Conservation (phyloP, 2,329 filamentous ascomycete species). For the Fusarium solani-melongenae region DNA sequence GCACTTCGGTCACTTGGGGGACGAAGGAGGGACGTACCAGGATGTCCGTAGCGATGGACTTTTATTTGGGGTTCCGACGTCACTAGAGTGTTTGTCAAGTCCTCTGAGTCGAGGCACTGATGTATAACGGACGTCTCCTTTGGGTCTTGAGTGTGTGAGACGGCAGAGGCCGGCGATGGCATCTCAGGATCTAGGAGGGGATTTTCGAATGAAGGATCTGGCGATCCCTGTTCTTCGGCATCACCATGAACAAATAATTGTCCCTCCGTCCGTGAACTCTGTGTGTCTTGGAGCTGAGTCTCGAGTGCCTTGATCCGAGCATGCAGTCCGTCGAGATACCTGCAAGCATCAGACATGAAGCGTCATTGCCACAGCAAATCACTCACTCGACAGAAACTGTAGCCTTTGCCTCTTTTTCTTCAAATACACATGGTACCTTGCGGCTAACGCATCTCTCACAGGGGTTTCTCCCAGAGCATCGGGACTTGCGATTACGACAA, state of each 20-base stretch:
- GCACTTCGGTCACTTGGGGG: not conserved
- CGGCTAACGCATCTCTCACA: conserved; percentile 32
- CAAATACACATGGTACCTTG: conserved; percentile 27
- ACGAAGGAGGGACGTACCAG: not conserved
- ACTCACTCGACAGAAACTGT: conserved; percentile 27
- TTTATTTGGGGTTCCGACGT: conserved; percentile 35
- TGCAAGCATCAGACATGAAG: not conserved
- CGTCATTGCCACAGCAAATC: too few relatives aligned
- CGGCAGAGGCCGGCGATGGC: not conserved
- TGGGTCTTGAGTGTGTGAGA: not conserved
- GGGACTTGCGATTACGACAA: conserved; percentile 34
- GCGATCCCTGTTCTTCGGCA: not conserved
- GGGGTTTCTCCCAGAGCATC: conserved; percentile 30
- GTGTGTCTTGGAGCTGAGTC: conserved; percentile 1
- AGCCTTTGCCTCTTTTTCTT: conserved; percentile 34
- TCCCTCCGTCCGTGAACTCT: not conserved
- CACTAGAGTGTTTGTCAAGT: conserved; percentile 29
- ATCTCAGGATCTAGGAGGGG: not conserved
- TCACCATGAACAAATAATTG: not conserved
- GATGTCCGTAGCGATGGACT: conserved; percentile 32
- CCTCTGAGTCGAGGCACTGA: not conserved
- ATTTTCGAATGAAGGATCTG: not conserved
- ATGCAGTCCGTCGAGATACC: conserved; percentile 32
- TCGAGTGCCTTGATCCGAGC: conserved; percentile 29
- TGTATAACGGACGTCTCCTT: not conserved